Evolutionary conservation across 495 filamentous ascomycete genomes (phyloP), one percentile per base, ranked within the genome.

Genomic region (Massariosphaeria phaeospora): DNA sequence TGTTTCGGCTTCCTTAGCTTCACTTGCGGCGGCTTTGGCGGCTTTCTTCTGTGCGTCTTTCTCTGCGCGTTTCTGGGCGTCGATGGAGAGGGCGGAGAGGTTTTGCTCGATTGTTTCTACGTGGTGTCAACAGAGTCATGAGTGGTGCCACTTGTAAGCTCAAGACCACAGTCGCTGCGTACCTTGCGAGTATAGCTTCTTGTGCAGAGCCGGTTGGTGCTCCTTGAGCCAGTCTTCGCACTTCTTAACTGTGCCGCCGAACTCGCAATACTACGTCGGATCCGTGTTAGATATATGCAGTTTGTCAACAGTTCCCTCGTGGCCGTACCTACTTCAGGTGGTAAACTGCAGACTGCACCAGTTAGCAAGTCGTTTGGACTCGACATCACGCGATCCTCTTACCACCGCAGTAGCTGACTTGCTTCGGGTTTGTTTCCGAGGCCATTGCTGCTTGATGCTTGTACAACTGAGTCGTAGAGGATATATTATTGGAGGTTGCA

Each of bases 231-330:
- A 98, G 67, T 96, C 88, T 67, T 91, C 85, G 70, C 93, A 98
- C 75, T 95, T 96, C 72, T 89, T 94, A n/a, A 85, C 82, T n/a
- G 91, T 96, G 46, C 86, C 91, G 64, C 93, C 91, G 70, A 96
- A 97, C 72, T 97, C 94, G 73, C 93, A 98, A 72, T 96, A 98
- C 93, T 98, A 50, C 0, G 11, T 15, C 41, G n/a, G 24, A 54
- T 27, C 17, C 23, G 18, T 10, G n/a, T 44, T 40, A 54, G 27
- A 2, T n/a, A 29, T 27, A 15, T 39, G 49, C 12, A 54, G 26
- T 21, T 7, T 29, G 15, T 35, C n/a, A 10, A 11, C 4, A 31
- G 21, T 24, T 18, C 23, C n/a, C 30, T 17, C 24, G 48, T 42
- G 50, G 31, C 34, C 62, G 20, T 57, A 72, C 75, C 69, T 88